Evolutionary conservation across 2,329 filamentous ascomycete species (phyloP), one percentile per base, ranked within the genome.

Genomic region (Cryphonectria naterciae): DNA sequence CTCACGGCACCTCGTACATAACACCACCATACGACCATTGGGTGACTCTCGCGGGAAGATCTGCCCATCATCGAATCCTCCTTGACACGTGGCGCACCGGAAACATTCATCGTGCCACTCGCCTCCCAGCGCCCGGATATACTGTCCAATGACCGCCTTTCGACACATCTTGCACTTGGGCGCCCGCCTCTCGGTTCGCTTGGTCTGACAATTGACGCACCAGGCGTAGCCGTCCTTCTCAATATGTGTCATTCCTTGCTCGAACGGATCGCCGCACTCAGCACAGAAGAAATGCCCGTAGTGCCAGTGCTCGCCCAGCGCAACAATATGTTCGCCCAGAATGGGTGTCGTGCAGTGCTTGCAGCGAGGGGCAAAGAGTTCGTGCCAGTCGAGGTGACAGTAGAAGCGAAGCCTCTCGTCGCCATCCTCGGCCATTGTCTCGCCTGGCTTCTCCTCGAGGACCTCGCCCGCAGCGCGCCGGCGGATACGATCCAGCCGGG

Each of bases 221-320:
- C 96, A 99, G 6, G 96, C 96, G 80, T 97, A 98, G 13, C 95
- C 95, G 75, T 98, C 95, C 82, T 97, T 97, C 80, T 99, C 96
- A 69, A 99, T 91, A 77, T 91, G 89, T 62, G 89, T 91, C 82
- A 86, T 88, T 72, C 88, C 88, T 64, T 86, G 85, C 75, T 87
- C 93, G 79, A 99, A 99, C 0, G 96, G 95, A 83, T 99, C 95
- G 75, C 96, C 96, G 79, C 96, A 99, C 85, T 99, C 94, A 58
- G 96, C 96, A 79, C 96, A 99, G 87, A 99, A 99, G 84, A 99
- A 99, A 82, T 99, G 96, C 0, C 96, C 96, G 68, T 93, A 93
- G 80, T 99, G 96, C 93, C 94, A 99, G 82, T 97, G 94, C n/a
- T 91, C 89, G 1, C 96, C 96, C 70, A 97, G 93, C 1, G 96